These are phyloP conservation scores for Neurospora sp. DNA, from an alignment of 495 filamentous ascomycete genomes.

Conservation along the genomic window DNA sequence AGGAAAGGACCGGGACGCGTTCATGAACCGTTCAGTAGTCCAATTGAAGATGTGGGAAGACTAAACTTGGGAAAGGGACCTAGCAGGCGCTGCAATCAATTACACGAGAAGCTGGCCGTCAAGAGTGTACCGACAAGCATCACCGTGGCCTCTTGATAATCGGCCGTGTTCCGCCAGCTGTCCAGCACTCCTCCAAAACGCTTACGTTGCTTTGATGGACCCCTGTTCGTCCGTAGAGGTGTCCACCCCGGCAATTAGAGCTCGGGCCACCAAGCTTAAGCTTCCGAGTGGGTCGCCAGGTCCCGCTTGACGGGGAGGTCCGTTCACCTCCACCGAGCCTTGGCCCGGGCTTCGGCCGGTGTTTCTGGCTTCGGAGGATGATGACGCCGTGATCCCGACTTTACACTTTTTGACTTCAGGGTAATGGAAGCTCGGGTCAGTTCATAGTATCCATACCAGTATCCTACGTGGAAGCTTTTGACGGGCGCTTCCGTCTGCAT, in stretches of 20 bases:
- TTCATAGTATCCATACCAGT: neutral
- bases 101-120: neutral
- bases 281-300: neutral
- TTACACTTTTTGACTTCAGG: neutral
- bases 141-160: constrained; percentile 21
- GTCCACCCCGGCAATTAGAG: neutral
- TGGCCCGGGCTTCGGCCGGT: neutral
- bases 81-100: neutral
- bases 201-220: constrained; percentile 30
- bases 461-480: neutral
- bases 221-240: constrained; percentile 8
- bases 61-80: neutral
- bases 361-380: neutral
- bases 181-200: constrained; percentile 18
- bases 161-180: constrained; percentile 10
- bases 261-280: neutral
- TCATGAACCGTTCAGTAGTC: constrained; percentile 24
- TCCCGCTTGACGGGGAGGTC: neutral
- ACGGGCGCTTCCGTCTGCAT: neutral
- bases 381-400: neutral
- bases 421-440: no score
- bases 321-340: neutral
- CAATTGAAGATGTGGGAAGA: constrained; percentile 8
- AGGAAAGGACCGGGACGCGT: constrained; percentile 19
- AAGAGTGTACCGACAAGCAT: constrained; percentile 12